A percentile compares a stretch with the other conserved stretches of the same genome.
These are phyloP conservation scores for Litsea cubeba DNA, from an alignment of 164 flowering plant genomes.

Conservation along the genomic window DNA sequence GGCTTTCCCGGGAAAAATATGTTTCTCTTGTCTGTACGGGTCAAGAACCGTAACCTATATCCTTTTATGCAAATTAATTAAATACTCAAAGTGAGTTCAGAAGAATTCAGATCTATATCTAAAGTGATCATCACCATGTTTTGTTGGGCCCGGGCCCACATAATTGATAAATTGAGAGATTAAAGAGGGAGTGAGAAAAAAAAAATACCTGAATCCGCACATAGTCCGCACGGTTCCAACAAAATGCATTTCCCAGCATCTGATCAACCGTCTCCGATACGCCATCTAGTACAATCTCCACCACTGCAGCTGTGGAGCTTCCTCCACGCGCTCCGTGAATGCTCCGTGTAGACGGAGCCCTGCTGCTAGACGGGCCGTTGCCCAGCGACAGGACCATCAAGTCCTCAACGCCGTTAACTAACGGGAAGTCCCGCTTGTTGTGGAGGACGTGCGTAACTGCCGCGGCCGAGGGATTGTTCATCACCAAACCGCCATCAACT, in stretches of 20 bases:
- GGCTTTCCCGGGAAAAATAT: no score
- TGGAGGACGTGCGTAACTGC: conserved; percentile 90
- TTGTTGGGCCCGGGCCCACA: no score
- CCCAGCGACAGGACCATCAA: conserved; percentile 77
- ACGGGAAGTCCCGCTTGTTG: conserved; percentile 81
- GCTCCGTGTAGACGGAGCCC: background rate
- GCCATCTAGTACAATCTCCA: conserved; percentile 77
- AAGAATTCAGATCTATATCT: no score
- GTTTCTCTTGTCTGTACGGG: no score
- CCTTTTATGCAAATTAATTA: no score
- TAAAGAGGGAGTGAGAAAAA: no score
- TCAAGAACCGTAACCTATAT: no score
- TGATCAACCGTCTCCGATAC: conserved; percentile 92
- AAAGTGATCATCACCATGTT: no score
- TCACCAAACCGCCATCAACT: conserved; percentile 88
- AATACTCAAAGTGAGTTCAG: no score
- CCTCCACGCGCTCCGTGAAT: background rate
- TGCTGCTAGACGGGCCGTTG: conserved; percentile 39
- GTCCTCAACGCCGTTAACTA: conserved; percentile 77
- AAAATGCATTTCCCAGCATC: conserved; percentile 86
- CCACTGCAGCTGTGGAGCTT: conserved; percentile 40
- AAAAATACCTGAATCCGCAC: conserved; percentile 76
- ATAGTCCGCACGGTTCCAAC: conserved; percentile 78
- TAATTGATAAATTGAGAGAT: no score
- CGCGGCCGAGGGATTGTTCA: conserved; percentile 94